A percentile compares a stretch with the other conserved stretches of the same genome.
These are phyloP conservation scores for Amphirosellinia nigrospora DNA, from an alignment of 495 filamentous ascomycete species.

Conservation along the genomic window DNA sequence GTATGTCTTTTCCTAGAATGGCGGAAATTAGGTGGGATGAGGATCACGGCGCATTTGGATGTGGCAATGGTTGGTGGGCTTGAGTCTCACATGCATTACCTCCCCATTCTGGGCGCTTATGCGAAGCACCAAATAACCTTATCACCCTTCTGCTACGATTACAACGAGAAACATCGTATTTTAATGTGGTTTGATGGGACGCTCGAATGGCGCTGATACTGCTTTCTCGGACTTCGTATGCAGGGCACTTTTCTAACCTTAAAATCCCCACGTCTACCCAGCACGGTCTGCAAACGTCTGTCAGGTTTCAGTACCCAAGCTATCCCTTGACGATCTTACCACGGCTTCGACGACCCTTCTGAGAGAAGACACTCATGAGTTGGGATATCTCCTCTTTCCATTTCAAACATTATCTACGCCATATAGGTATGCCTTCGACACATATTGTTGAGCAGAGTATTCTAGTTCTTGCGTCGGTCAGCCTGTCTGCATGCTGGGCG, in stretches of 20 bases:
- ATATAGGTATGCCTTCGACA: background rate
- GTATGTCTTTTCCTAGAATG: too few relatives aligned
- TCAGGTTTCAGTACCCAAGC: background rate
- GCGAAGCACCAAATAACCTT: too few relatives aligned
- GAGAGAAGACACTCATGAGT: background rate
- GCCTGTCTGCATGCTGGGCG: background rate
- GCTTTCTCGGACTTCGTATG: background rate
- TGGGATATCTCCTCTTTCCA: background rate
- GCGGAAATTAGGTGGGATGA: too few relatives aligned
- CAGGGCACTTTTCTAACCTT: background rate
- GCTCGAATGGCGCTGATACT: background rate
- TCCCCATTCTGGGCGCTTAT: too few relatives aligned
- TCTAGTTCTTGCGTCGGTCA: background rate
- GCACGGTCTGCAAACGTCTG: background rate
- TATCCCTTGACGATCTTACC: background rate
- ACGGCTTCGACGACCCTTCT: too few relatives aligned
- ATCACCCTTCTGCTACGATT: too few relatives aligned
- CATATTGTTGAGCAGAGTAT: background rate
- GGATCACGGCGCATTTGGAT: too few relatives aligned
- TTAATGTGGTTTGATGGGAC: too few relatives aligned
- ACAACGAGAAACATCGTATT: too few relatives aligned
- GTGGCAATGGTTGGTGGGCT: too few relatives aligned
- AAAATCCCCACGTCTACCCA: background rate
- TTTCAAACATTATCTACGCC: too few relatives aligned
- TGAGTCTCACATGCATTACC: too few relatives aligned